phyloP scores from a whole-genome alignment of 176 grass and related monocot species.

The Cenchrus purpureus region DNA sequence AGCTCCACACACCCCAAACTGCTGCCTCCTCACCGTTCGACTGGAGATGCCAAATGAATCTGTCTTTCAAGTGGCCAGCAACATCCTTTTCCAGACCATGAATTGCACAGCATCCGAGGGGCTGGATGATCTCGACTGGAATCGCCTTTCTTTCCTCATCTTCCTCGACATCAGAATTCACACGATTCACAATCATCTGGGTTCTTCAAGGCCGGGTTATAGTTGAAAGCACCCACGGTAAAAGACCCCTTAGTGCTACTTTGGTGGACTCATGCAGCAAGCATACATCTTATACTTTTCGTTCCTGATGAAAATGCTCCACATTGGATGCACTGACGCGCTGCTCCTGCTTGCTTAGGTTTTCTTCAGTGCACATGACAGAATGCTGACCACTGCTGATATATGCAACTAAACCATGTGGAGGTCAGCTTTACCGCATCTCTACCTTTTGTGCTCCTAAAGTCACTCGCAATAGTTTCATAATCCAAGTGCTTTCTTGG shows the following conservation, averaged over 20 bases:
- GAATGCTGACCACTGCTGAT: slow-evolving; percentile 43
- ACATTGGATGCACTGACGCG: slow-evolving; percentile 33
- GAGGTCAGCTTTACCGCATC: slow-evolving; percentile 39
- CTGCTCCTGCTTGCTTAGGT: slow-evolving; percentile 23
- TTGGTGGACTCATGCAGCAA: background rate
- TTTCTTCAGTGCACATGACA: slow-evolving; percentile 34
- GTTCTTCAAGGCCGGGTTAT: background rate
- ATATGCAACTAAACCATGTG: slow-evolving; percentile 47
- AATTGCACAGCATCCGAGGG: slow-evolving; percentile 34
- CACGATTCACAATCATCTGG: background rate
- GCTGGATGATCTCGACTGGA: slow-evolving; percentile 36
- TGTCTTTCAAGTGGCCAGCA: slow-evolving; percentile 51
- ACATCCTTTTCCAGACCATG: slow-evolving; percentile 21
- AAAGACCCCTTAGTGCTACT: background rate
- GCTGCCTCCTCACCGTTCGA: background rate
- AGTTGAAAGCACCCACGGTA: background rate
- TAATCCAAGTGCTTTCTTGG: slow-evolving; percentile 26
- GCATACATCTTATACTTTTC: background rate
- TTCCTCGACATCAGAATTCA: slow-evolving; percentile 1
- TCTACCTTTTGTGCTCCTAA: slow-evolving; percentile 37
- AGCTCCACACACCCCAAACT: background rate
- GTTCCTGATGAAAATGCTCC: slow-evolving; percentile 27
- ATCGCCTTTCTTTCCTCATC: background rate
- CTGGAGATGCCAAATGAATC: background rate
- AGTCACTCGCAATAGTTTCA: slow-evolving; percentile 27